Conservation (phyloP, 2,329 filamentous ascomycete species). For the Stemphylium lycopersici region DNA sequence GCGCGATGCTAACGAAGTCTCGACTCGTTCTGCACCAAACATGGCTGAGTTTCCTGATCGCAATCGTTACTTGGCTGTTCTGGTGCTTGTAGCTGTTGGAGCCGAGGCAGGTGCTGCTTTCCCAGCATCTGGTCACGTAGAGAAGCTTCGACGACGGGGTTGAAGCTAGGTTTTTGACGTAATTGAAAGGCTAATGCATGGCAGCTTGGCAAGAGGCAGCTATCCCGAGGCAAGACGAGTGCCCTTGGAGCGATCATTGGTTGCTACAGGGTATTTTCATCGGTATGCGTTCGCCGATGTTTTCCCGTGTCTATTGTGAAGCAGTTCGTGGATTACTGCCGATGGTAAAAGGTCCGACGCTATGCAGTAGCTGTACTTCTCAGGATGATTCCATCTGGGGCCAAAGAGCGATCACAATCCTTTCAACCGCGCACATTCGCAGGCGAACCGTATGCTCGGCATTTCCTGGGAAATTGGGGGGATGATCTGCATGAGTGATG, state of each 20-base stretch:
- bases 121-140: not conserved
- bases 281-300: not conserved
- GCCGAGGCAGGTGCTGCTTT: not conserved
- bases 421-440: not conserved
- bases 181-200: not conserved
- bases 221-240: not conserved
- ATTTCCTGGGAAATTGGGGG: not conserved
- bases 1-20: no score
- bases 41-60: no score
- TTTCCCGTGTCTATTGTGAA: not conserved
- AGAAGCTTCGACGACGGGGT: not conserved
- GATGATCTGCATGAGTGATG: slow-evolving; percentile 6
- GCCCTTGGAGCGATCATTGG: not conserved
- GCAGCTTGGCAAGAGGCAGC: not conserved
- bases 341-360: not conserved
- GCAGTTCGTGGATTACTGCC: not conserved
- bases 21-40: no score
- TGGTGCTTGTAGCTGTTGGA: no score
- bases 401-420: not conserved
- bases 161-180: not conserved
- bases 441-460: not conserved
- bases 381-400: not conserved
- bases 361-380: not conserved
- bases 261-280: not conserved
- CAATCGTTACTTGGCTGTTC: no score